Evolutionary conservation across 2,329 filamentous ascomycete genomes (phyloP), one percentile per base, ranked within the genome.

Genomic region (Claviceps monticola): DNA sequence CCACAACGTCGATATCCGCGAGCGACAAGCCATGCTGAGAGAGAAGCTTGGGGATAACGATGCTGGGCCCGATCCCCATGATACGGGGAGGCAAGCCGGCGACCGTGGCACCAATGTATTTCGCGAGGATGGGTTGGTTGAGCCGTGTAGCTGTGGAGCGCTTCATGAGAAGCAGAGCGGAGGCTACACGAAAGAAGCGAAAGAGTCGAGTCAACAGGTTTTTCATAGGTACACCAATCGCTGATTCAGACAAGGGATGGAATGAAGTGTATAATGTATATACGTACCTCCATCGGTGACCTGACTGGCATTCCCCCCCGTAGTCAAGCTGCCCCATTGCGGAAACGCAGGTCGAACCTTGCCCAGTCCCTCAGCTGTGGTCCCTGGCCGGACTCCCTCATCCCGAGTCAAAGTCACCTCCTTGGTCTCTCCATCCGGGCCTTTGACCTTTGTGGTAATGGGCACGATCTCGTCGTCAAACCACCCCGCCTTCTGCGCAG

Each of bases 391-490:
- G 62, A 94, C 88, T 45, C 93, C 93, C 71, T 98, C 93, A 64
- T 98, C 93, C 65, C 78, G 82, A 52, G 83, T 86, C 50, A 97
- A 69, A 0, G 83, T 90, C 56, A 96, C 80, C 58, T 85, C 77
- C 72, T 85, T 85, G 61, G 78, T 71, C 66, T 90, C 80, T 42
- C 88, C 89, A 37, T 95, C 88, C 26, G 86, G 80, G 53, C 88
- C 88, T 77, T 90, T 88, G 65, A 95, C 66, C 66, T 79, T 84
- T 42, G 88, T 88, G 51, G 74, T 80, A 69, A 97, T 88, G 41
- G 93, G 91, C 2, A 83, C 83, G 63, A 97, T 97, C 76, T 98
- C 93, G 64, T 97, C 90, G 61, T 88, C 87, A 63, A 91, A 94
- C 78, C 81, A 88, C 56, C 91, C 91, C 1, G 83, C 82, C 73